phyloP scores from a whole-genome alignment of 225 moss, liverwort and hornwort species.

The Asterella californica region DNA sequence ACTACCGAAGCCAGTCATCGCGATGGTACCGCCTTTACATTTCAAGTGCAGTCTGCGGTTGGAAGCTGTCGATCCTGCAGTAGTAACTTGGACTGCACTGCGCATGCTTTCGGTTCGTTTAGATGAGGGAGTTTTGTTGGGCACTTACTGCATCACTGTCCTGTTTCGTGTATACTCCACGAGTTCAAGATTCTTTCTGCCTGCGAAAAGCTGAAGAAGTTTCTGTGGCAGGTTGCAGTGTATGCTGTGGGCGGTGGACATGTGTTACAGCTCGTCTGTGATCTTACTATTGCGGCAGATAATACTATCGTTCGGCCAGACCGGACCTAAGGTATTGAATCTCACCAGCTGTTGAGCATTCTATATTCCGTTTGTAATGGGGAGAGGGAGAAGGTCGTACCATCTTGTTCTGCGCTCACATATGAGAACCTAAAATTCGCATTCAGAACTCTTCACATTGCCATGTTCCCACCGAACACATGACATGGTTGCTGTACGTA shows the following conservation, averaged over 20 bases:
- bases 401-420: neutral
- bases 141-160: no score
- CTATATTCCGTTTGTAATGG: neutral
- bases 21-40: conserved; percentile 61
- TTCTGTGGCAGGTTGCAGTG: conserved; percentile 69
- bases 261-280: conserved; percentile 92
- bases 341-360: neutral
- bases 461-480: neutral
- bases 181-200: neutral
- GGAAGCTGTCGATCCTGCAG: neutral
- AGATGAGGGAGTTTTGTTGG: neutral
- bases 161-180: neutral
- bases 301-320: conserved; percentile 96
- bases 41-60: neutral
- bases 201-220: conserved; percentile 3
- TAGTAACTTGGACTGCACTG: neutral
- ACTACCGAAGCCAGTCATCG: conserved; percentile 94
- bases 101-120: neutral
- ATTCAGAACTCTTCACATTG: neutral
- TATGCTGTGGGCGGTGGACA: conserved; percentile 99
- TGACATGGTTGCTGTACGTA: neutral
- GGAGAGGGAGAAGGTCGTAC: neutral
- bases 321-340: conserved; percentile 78
- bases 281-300: conserved; percentile 94
- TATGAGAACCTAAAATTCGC: no score